phyloP scores from a whole-genome alignment of 768 basidiomycete species.

The Macrocybe gigantea region DNA sequence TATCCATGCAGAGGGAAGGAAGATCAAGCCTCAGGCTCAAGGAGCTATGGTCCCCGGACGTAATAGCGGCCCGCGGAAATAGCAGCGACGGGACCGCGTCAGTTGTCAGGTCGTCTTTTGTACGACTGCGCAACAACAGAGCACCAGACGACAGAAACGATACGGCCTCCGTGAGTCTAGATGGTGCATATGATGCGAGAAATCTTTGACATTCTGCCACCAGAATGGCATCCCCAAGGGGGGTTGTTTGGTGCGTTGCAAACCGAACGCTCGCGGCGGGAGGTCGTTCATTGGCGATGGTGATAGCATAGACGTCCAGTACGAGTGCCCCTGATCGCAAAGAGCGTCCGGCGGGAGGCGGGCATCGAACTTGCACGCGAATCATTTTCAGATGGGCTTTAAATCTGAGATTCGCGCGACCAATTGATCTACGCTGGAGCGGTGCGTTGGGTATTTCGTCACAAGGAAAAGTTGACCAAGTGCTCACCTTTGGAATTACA shows the following conservation, averaged over 20 bases:
- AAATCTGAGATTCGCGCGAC: no score
- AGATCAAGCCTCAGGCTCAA: conserved; percentile 34
- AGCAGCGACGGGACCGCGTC: conserved; percentile 13
- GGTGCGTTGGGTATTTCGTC: no score
- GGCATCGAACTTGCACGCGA: conserved; percentile 63
- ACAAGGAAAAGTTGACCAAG: no score
- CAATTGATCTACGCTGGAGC: no score
- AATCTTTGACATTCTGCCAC: no score
- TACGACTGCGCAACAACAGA: no score
- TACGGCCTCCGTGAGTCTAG: no score
- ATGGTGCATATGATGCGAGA: no score
- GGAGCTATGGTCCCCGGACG: conserved; percentile 11
- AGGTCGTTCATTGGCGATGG: conserved; percentile 23
- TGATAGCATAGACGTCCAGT: conserved; percentile 54
- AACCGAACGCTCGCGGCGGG: not conserved
- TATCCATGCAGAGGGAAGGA: conserved; percentile 55
- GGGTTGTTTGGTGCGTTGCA: no score
- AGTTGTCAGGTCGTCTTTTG: not conserved
- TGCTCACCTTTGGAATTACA: no score
- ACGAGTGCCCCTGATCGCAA: conserved; percentile 67
- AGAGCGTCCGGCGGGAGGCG: conserved; percentile 39
- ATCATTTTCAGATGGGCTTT: conserved; percentile 29
- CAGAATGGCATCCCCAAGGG: no score
- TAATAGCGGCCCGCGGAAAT: conserved; percentile 29
- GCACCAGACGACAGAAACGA: no score